Conservation (phyloP, 495 filamentous ascomycete species). For the Bombardia bombarda region DNA sequence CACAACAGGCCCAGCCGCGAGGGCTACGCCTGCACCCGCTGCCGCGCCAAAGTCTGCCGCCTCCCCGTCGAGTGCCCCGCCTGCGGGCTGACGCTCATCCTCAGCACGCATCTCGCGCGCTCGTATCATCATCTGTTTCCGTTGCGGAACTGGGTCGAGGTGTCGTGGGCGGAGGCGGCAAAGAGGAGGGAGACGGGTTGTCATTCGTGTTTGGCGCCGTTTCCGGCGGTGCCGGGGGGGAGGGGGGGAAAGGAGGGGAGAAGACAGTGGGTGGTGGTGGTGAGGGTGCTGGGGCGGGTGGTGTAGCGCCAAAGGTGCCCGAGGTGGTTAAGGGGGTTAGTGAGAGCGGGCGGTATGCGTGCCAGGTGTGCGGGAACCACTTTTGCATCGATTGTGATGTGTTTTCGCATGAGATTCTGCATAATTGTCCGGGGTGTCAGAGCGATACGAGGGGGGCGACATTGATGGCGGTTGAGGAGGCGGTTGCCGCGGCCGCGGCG, state of each 20-base stretch:
- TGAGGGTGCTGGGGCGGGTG: slow-evolving; percentile 8
- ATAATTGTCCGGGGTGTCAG: slow-evolving; percentile 95
- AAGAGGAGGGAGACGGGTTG: slow-evolving; percentile 35
- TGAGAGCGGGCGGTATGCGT: slow-evolving; percentile 81
- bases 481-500: too few relatives aligned
- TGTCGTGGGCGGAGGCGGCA: slow-evolving; percentile 67
- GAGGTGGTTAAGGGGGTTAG: slow-evolving; percentile 55
- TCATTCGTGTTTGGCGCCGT: slow-evolving; percentile 43
- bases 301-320: background rate
- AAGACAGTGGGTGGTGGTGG: too few relatives aligned
- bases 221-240: slow-evolving; percentile 31
- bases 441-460: slow-evolving; percentile 36
- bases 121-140: slow-evolving; percentile 97
- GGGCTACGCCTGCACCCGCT: slow-evolving; percentile 89
- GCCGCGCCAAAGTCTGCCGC: slow-evolving; percentile 80
- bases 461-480: too few relatives aligned
- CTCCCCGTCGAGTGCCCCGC: slow-evolving; percentile 87
- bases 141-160: slow-evolving; percentile 80
- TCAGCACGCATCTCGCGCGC: slow-evolving; percentile 90
- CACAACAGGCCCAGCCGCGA: slow-evolving; percentile 76
- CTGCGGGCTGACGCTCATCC: slow-evolving; percentile 86
- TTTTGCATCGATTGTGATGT: slow-evolving; percentile 98
- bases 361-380: slow-evolving; percentile 72
- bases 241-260: slow-evolving; percentile 9
- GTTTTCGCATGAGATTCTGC: slow-evolving; percentile 83